These are phyloP conservation scores for Monilinia fructigena DNA, from an alignment of 2,329 filamentous ascomycete species.

Conservation along the genomic window DNA sequence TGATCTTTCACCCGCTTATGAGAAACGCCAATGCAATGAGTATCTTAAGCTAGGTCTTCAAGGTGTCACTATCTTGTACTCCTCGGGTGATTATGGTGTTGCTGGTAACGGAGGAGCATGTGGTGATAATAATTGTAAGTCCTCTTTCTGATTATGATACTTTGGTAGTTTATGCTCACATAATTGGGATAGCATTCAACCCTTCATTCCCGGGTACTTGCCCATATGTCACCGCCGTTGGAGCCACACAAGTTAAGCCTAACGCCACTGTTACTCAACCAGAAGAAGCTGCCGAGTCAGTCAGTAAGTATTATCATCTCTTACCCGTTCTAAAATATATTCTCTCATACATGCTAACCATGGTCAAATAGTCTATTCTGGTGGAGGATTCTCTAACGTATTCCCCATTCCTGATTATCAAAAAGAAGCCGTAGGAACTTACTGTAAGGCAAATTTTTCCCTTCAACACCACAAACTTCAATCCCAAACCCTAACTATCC, in stretches of 20 bases:
- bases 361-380: constrained; percentile 64
- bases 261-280: constrained; percentile 39
- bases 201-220: constrained; percentile 48
- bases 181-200: constrained; percentile 42
- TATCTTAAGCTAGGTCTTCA: constrained; percentile 55
- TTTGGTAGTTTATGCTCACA: constrained; percentile 33
- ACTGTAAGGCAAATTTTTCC: constrained; percentile 34
- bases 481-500: neutral
- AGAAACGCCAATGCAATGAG: constrained; percentile 53
- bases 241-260: constrained; percentile 51
- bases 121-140: constrained; percentile 24
- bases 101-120: constrained; percentile 41
- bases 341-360: constrained; percentile 41
- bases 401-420: constrained; percentile 51
- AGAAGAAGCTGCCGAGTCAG: constrained; percentile 48
- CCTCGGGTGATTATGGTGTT: constrained; percentile 50
- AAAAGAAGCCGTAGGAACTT: constrained; percentile 33
- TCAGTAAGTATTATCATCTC: constrained; percentile 12
- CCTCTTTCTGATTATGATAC: constrained; percentile 34
- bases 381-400: constrained; percentile 66
- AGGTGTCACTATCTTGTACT: constrained; percentile 50
- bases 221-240: constrained; percentile 51
- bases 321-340: neutral
- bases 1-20: constrained; percentile 48
- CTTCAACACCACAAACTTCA: neutral